phyloP scores from a whole-genome alignment of 1,139 yeast species.

The Geotrichum candidum region DNA sequence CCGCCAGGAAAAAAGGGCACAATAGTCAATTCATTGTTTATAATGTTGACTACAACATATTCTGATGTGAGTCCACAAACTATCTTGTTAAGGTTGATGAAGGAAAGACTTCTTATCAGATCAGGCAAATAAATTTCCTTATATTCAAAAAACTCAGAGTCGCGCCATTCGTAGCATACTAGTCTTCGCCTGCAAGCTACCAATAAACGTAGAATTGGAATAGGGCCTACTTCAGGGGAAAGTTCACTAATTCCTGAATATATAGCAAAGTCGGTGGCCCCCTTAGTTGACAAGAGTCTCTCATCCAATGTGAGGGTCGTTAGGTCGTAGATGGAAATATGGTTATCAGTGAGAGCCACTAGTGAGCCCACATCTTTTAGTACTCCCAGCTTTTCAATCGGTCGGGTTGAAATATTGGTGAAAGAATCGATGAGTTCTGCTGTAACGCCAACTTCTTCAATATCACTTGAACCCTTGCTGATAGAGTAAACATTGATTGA shows the following conservation, averaged over 20 bases:
- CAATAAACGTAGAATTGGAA: slow-evolving; percentile 31
- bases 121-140: slow-evolving; percentile 37
- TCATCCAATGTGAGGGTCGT: slow-evolving; percentile 33
- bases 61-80: slow-evolving; percentile 34
- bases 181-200: slow-evolving; percentile 35
- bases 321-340: slow-evolving; percentile 34
- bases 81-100: slow-evolving; percentile 33
- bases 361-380: slow-evolving; percentile 36
- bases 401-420: slow-evolving; percentile 18
- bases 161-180: slow-evolving; percentile 37
- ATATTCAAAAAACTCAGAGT: slow-evolving; percentile 30
- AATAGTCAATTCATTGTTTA: slow-evolving; percentile 17
- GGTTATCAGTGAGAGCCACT: slow-evolving; percentile 32
- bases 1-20: slow-evolving; percentile 8
- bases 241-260: slow-evolving; percentile 24
- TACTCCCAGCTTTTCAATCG: slow-evolving; percentile 34
- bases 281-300: slow-evolving; percentile 34
- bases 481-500: slow-evolving; percentile 24
- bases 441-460: slow-evolving; percentile 13
- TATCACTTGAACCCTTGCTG: neutral
- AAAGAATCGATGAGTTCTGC: slow-evolving; percentile 17
- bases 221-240: slow-evolving; percentile 1
- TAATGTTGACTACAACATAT: slow-evolving; percentile 27
- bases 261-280: slow-evolving; percentile 33
- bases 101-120: slow-evolving; percentile 33